Base-by-base conservation (phyloP, 371 early-diverging fungal genomes). In the Chytridium lagenaria region DNA sequence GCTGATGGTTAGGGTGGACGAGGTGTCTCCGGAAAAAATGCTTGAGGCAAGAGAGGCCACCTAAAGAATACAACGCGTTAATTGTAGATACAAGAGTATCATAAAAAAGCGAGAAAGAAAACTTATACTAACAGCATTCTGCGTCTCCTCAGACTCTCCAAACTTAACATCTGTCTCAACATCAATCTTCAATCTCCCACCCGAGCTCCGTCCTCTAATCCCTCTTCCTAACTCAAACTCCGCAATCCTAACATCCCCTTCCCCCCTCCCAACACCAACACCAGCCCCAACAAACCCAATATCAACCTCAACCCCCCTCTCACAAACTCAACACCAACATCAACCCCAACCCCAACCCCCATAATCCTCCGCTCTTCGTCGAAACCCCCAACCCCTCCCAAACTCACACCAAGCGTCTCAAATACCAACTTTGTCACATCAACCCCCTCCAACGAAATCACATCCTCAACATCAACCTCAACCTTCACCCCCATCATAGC, bases 71-170 rank as follows among this genome's bases (percentile, higher is more conserved):
- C 30, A 7, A 19, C 30, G 33, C 12, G n/a, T n/a, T n/a, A n/a
- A n/a, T n/a, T n/a, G n/a, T n/a, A n/a, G n/a, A n/a, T n/a, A n/a
- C n/a, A n/a, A n/a, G n/a, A n/a, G n/a, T n/a, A n/a, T n/a, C n/a
- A n/a, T n/a, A n/a, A n/a, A n/a, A n/a, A n/a, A n/a, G n/a, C n/a
- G n/a, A n/a, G n/a, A n/a, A n/a, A n/a, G 57, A 30, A 55, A 55
- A 55, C 57, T 19, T 12, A 37, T 3, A 40, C 66, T 44, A 10
- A 66, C 66, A 28, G 66, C 66, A 66, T 66, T 44, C 49, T 66
- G 66, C 10, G 44, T 28, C 66, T 5, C 66, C 66, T 66, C 66
- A 3, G 23, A 15, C 19, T 44, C 49, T 2, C 40, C 49, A 30
- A 66, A 66, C 66, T 7, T 40, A 10, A 66, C 15, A 44, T 66